phyloP scores from a whole-genome alignment of 768 basidiomycete genomes.

The Podaxis sp. region DNA sequence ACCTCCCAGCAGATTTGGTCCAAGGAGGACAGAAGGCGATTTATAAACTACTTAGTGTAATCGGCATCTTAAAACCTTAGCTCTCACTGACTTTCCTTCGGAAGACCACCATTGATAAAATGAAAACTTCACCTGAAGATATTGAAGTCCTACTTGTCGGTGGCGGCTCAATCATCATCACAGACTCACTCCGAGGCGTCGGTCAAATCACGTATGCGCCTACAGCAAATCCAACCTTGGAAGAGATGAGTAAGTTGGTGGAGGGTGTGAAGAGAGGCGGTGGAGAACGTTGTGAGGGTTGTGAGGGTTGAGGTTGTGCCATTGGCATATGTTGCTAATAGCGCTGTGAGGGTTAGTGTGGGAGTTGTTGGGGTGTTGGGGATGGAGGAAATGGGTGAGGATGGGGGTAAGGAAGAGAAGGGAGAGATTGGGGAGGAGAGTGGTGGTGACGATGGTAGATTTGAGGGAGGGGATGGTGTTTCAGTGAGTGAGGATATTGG shows the following conservation, averaged over 20 bases:
- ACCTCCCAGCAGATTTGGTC: conserved; percentile 15
- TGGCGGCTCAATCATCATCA: conserved; percentile 59
- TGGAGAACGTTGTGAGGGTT: conserved; percentile 48
- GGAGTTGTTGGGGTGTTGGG: conserved; percentile 54
- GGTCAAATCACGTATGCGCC: conserved; percentile 31
- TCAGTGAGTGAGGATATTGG: neutral
- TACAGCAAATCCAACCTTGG: conserved; percentile 26
- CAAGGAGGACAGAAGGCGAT: conserved; percentile 15
- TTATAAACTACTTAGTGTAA: conserved; percentile 23
- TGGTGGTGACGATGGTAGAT: conserved; percentile 1
- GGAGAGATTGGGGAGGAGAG: conserved; percentile 4
- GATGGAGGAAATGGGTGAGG: conserved; percentile 2
- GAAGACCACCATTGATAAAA: conserved; percentile 47
- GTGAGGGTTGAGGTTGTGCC: conserved; percentile 56
- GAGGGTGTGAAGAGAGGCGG: conserved; percentile 34
- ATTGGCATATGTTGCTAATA: conserved; percentile 42
- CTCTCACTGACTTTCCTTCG: conserved; percentile 22
- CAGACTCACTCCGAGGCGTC: conserved; percentile 46
- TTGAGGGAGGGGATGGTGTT: conserved; percentile 11
- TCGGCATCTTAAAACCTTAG: neutral
- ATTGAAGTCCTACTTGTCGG: conserved; percentile 60
- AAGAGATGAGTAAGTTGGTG: conserved; percentile 14
- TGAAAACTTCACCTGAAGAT: conserved; percentile 61
- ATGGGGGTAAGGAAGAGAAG: conserved; percentile 11
- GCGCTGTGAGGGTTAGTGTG: conserved; percentile 51